These are phyloP conservation scores for Camelina laxa DNA, from an alignment of 345 rosid genomes.

Conservation along the genomic window DNA sequence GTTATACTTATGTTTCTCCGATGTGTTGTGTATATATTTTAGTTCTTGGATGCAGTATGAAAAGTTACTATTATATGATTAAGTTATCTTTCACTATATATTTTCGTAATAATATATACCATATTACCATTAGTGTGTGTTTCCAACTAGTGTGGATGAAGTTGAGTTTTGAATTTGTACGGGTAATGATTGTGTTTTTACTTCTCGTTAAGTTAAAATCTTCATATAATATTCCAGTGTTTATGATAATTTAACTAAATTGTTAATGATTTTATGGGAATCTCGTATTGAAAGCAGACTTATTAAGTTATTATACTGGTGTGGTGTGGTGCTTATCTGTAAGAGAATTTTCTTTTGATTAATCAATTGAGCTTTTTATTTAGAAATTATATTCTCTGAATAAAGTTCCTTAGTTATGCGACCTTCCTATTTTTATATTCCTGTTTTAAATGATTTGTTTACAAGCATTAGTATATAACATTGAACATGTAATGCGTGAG, in stretches of 20 bases:
- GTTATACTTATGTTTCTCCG: constrained; percentile 11
- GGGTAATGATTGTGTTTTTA: constrained; percentile 9
- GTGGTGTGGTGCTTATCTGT: constrained; percentile 45
- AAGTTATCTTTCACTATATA: background rate
- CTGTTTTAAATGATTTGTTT: background rate
- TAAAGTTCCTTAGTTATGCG: constrained; percentile 29
- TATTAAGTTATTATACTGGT: constrained; percentile 38
- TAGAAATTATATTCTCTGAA: constrained; percentile 35
- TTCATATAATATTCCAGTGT: constrained; percentile 21
- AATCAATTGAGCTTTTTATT: constrained; percentile 16
- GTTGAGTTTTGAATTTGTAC: constrained; percentile 15
- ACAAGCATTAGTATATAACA: background rate
- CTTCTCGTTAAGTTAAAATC: constrained; percentile 3
- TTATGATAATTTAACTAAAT: constrained; percentile 25
- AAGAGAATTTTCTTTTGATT: constrained; percentile 43
- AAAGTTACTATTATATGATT: constrained; percentile 5
- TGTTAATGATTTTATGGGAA: constrained; percentile 35
- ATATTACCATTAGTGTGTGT: background rate
- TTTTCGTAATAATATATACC: constrained; percentile 6
- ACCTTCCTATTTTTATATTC: constrained; percentile 30
- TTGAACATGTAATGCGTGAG: constrained; percentile 24
- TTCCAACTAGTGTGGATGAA: constrained; percentile 35
- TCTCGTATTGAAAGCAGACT: constrained; percentile 33
- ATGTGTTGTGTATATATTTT: constrained; percentile 22
- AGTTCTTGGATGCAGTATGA: constrained; percentile 19